phyloP scores from a whole-genome alignment of 192 early-diverging fungal genomes.

The Phlyctochytrium arcticum region DNA sequence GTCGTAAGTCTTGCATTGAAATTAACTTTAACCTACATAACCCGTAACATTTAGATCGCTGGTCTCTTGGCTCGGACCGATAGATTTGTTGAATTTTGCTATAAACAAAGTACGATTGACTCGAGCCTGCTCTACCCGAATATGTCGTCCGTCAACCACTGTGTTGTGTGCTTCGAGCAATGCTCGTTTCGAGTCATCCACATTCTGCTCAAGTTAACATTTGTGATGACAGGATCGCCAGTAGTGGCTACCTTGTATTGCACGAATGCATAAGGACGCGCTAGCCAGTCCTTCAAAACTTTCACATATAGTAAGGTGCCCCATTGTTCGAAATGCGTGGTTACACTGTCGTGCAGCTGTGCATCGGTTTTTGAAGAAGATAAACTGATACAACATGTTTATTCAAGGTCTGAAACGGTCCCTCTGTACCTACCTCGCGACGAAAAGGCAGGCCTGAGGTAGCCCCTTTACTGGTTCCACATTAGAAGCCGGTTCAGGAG shows the following conservation, averaged over 20 bases:
- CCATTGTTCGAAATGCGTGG: slow-evolving; percentile 59
- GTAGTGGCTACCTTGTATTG: slow-evolving; percentile 56
- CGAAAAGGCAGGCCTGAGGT: slow-evolving; percentile 64
- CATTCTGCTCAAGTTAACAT: slow-evolving; percentile 25
- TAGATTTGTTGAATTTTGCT: slow-evolving; percentile 34
- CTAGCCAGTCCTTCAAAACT: slow-evolving; percentile 68
- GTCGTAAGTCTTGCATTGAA: no score
- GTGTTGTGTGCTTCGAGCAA: slow-evolving; percentile 63
- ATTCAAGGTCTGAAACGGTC: neutral
- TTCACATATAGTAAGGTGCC: slow-evolving; percentile 64
- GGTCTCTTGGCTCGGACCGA: slow-evolving; percentile 30
- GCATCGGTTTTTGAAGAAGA: slow-evolving; percentile 47
- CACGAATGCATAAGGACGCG: slow-evolving; percentile 73
- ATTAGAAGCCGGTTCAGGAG: no score
- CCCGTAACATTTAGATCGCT: slow-evolving; percentile 1
- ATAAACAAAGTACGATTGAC: slow-evolving; percentile 73
- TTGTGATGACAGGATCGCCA: neutral
- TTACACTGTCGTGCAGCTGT: slow-evolving; percentile 51
- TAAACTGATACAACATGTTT: slow-evolving; percentile 36
- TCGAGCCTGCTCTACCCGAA: slow-evolving; percentile 71
- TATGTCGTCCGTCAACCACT: slow-evolving; percentile 60
- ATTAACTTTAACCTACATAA: neutral
- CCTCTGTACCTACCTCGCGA: slow-evolving; percentile 59
- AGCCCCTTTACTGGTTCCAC: slow-evolving; percentile 18
- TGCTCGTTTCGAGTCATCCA: slow-evolving; percentile 54